These are phyloP conservation scores for Rhizophagus prolifer DNA, from an alignment of 192 early-diverging fungal genomes.

Conservation along the genomic window DNA sequence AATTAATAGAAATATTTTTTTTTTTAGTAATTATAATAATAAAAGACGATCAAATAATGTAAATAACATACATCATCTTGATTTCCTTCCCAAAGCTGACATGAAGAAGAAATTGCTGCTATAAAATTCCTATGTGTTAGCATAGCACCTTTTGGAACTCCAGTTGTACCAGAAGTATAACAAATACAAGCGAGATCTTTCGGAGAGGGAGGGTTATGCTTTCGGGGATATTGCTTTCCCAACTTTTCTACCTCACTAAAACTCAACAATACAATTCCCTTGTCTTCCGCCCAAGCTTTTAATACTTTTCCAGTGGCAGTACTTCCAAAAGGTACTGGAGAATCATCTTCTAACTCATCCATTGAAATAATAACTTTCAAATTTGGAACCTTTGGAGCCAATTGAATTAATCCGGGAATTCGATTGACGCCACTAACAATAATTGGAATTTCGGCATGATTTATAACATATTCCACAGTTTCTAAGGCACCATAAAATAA, in stretches of 20 bases:
- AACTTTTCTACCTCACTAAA: slow-evolving; percentile 57
- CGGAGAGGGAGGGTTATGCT: slow-evolving; percentile 58
- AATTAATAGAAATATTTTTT: slow-evolving; percentile 40
- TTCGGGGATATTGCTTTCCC: slow-evolving; percentile 54
- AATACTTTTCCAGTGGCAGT: slow-evolving; percentile 39
- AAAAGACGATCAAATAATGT: not conserved
- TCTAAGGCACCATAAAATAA: not conserved
- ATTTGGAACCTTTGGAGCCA: slow-evolving; percentile 50
- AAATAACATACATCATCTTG: not conserved
- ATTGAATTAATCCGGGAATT: not conserved
- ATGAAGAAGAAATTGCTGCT: not conserved
- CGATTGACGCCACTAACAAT: slow-evolving; percentile 47
- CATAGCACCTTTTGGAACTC: slow-evolving; percentile 61
- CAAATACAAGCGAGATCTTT: slow-evolving; percentile 71
- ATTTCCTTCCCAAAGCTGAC: not conserved
- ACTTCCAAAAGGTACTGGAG: slow-evolving; percentile 26
- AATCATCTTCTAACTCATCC: slow-evolving; percentile 61
- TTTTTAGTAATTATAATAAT: slow-evolving; percentile 23
- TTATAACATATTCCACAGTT: slow-evolving; percentile 76
- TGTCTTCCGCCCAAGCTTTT: slow-evolving; percentile 64
- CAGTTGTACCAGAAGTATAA: slow-evolving; percentile 88
- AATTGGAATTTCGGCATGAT: slow-evolving; percentile 80
- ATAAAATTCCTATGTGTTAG: not conserved
- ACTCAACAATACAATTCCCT: slow-evolving; percentile 59
- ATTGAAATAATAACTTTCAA: slow-evolving; percentile 76